A percentile compares a stretch with the other conserved stretches of the same genome.
These are phyloP conservation scores for Sorghum bicolor DNA, from an alignment of 176 grass and related monocot species.

Conservation along the genomic window DNA sequence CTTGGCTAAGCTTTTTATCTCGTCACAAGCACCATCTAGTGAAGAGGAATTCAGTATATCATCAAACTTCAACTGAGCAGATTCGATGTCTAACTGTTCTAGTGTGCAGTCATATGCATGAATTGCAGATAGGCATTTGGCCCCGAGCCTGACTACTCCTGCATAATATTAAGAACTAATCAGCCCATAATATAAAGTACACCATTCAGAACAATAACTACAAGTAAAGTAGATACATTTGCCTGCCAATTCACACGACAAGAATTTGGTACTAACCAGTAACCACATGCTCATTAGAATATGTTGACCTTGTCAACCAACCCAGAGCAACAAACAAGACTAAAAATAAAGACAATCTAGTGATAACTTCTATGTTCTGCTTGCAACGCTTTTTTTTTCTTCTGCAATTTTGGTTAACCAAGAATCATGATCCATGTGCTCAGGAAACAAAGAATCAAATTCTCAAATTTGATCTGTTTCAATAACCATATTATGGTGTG, in stretches of 20 bases:
- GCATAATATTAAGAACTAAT: constrained; percentile 27
- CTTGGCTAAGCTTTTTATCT: constrained; percentile 74
- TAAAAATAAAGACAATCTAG: not conserved
- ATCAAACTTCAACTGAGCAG: constrained; percentile 84
- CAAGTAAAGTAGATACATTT: not conserved
- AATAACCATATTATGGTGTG: not conserved
- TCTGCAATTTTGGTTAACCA: not conserved
- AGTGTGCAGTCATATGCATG: constrained; percentile 78
- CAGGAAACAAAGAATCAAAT: not conserved
- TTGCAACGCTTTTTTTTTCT: not conserved
- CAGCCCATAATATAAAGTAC: not conserved
- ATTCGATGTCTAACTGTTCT: constrained; percentile 63
- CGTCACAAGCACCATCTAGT: constrained; percentile 65
- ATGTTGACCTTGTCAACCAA: not conserved
- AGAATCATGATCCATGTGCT: not conserved
- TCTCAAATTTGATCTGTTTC: not conserved
- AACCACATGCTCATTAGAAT: not conserved
- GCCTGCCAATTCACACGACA: not conserved
- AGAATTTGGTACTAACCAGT: not conserved
- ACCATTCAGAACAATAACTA: not conserved
- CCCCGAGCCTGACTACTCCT: constrained; percentile 84
- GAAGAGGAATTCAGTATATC: constrained; percentile 87
- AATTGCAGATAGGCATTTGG: constrained; percentile 87
- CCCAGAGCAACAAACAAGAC: not conserved
- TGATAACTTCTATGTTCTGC: not conserved